A percentile compares a stretch with the other conserved stretches of the same genome.
Conservation (phyloP, 140 eudicot genomes). For the Anethum foeniculum region DNA sequence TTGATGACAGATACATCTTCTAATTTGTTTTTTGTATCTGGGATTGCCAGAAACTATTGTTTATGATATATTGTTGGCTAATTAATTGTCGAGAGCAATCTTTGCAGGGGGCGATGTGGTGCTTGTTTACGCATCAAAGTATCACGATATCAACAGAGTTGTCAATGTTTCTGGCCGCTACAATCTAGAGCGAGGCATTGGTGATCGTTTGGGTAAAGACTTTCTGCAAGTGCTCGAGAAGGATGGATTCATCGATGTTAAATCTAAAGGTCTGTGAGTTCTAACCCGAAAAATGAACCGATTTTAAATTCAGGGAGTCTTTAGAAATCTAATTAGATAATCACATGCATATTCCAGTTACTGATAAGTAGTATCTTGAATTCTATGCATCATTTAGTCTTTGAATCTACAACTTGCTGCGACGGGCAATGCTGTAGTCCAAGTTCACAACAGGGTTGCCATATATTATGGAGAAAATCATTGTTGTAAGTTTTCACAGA, state of each 20-base stretch:
- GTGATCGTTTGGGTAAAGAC: constrained; percentile 49
- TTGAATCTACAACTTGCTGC: neutral
- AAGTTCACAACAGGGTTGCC: neutral
- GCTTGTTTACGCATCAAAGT: constrained; percentile 63
- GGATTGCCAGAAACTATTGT: too few relatives aligned
- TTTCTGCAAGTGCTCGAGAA: constrained; percentile 50
- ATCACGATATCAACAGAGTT: constrained; percentile 46
- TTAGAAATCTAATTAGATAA: neutral
- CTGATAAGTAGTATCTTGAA: neutral
- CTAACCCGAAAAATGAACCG: neutral
- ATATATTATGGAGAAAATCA: neutral
- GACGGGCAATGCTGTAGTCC: neutral
- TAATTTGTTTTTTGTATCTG: neutral
- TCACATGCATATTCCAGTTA: neutral
- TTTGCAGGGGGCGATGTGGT: constrained; percentile 69
- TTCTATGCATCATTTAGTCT: neutral
- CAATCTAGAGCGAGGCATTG: constrained; percentile 58
- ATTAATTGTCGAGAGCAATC: neutral
- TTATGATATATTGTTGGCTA: neutral
- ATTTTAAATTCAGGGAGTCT: neutral
- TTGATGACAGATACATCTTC: neutral
- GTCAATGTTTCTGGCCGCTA: constrained; percentile 71
- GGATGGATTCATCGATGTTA: constrained; percentile 62
- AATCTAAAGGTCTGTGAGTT: constrained; percentile 28
- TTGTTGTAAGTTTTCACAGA: neutral